Evolutionary conservation across 2,329 filamentous ascomycete species (phyloP).

Genomic region (Didymosphaeria variabile): DNA sequence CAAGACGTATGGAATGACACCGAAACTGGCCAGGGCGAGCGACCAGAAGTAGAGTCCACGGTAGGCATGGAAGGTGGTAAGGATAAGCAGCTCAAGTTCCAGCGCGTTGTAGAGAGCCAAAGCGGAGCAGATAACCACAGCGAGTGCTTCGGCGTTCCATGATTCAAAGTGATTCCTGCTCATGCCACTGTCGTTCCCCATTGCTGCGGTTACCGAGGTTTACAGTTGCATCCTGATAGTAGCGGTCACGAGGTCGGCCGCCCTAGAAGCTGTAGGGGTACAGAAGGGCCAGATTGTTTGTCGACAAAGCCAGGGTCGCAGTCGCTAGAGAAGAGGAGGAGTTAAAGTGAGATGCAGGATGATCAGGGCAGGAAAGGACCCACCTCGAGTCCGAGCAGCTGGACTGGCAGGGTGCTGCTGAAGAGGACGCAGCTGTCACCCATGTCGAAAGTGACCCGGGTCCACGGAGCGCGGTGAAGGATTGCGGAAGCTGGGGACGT

Average conservation of each 20-base stretch:
- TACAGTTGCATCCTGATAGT: conserved; percentile 13
- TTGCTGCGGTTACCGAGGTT: conserved; percentile 12
- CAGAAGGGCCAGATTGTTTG: neutral
- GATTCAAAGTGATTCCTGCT: conserved; percentile 24
- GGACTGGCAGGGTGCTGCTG: conserved; percentile 13
- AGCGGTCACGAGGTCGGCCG: conserved; percentile 9
- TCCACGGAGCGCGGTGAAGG: conserved; percentile 19
- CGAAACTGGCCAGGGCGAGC: conserved; percentile 51
- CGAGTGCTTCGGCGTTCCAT: conserved; percentile 47
- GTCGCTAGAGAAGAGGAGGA: conserved; percentile 4
- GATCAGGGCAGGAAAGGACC: conserved; percentile 8
- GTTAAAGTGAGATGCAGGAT: neutral
- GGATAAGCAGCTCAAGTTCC: conserved; percentile 55
- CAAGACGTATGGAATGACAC: conserved; percentile 56
- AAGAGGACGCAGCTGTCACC: conserved; percentile 20
- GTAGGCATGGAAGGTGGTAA: conserved; percentile 56
- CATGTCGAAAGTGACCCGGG: conserved; percentile 19
- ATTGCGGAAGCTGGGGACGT: conserved; percentile 18
- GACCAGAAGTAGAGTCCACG: conserved; percentile 59
- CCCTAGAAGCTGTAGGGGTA: neutral
- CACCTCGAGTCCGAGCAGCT: conserved; percentile 18
- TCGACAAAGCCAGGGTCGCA: conserved; percentile 1
- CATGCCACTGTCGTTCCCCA: conserved; percentile 16
- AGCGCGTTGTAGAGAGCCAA: conserved; percentile 46
- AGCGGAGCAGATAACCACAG: conserved; percentile 38